Evolutionary conservation across 116 monocot species (phyloP).

Genomic region (Cymodocea nodosa): DNA sequence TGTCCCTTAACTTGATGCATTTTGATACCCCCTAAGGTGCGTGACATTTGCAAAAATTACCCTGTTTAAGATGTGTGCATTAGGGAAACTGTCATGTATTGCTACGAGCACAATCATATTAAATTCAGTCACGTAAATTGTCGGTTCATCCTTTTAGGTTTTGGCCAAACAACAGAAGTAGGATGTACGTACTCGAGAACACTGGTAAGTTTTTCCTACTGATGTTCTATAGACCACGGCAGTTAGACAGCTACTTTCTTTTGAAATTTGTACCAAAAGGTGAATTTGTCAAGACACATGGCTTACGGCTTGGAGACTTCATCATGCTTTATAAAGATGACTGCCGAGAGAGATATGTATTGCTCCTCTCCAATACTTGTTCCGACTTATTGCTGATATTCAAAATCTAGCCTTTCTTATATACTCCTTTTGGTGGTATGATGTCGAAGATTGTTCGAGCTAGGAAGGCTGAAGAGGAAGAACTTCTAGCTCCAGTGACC

Average conservation of each 20-base stretch:
- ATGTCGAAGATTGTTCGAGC: conserved; percentile 43
- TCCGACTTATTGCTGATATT: background rate
- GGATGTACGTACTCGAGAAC: conserved; percentile 92
- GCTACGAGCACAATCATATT: background rate
- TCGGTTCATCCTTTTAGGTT: conserved; percentile 35
- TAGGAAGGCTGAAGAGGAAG: conserved; percentile 26
- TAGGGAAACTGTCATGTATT: too few relatives aligned
- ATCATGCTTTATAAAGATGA: conserved; percentile 86
- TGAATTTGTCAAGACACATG: conserved; percentile 55
- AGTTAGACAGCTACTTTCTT: too few relatives aligned
- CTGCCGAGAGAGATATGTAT: conserved; percentile 51
- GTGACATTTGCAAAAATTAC: too few relatives aligned
- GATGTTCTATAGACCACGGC: background rate
- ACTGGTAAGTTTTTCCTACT: conserved; percentile 27
- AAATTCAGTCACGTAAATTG: background rate
- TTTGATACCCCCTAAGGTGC: too few relatives aligned
- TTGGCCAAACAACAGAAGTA: conserved; percentile 93
- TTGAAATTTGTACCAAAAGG: conserved; percentile 15
- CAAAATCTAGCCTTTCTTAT: background rate
- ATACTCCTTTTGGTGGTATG: background rate
- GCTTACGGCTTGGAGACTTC: conserved; percentile 54
- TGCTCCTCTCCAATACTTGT: conserved; percentile 3
- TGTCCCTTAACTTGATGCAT: too few relatives aligned
- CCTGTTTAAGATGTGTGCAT: too few relatives aligned
- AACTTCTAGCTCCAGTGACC: too few relatives aligned